Evolutionary conservation across 176 grass and related monocot genomes (phyloP).

Genomic region (Dendrocalamus sinicus): DNA sequence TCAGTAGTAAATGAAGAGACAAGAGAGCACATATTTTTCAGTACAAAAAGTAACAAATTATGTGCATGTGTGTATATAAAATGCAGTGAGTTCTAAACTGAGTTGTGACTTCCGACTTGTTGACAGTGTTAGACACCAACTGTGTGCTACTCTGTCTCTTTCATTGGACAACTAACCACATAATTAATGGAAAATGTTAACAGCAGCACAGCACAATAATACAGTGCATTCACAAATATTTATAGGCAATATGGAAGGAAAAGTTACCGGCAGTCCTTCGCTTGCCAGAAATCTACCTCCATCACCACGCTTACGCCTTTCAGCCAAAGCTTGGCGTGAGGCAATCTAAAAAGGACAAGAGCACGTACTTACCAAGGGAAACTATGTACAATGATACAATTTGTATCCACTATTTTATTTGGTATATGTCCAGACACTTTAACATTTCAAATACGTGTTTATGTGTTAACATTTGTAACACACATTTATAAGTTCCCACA

Average conservation of each 20-base stretch:
- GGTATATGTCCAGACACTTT: not conserved
- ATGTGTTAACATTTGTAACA: not conserved
- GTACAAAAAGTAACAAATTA: not conserved
- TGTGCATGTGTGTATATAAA: not conserved
- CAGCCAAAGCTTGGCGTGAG: slow-evolving; percentile 71
- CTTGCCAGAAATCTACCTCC: slow-evolving; percentile 75
- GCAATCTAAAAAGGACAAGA: slow-evolving; percentile 59
- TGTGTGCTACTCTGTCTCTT: not conserved
- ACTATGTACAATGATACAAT: not conserved
- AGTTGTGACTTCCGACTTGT: not conserved
- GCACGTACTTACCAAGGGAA: slow-evolving; percentile 34
- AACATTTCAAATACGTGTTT: slow-evolving; percentile 25
- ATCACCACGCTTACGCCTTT: slow-evolving; percentile 64
- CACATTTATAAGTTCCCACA: not conserved
- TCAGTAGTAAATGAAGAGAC: not conserved
- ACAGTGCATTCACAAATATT: slow-evolving; percentile 22
- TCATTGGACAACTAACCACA: slow-evolving; percentile 13
- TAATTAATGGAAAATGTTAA: not conserved
- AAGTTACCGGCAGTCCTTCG: slow-evolving; percentile 54
- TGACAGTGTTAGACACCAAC: not conserved
- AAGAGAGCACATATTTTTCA: not conserved
- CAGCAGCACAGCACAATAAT: not conserved
- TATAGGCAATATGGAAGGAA: slow-evolving; percentile 11
- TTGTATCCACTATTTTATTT: slow-evolving; percentile 1
- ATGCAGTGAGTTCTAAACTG: not conserved